Conservation (phyloP, 2,329 filamentous ascomycete genomes). For the Aspergillus sp. region DNA sequence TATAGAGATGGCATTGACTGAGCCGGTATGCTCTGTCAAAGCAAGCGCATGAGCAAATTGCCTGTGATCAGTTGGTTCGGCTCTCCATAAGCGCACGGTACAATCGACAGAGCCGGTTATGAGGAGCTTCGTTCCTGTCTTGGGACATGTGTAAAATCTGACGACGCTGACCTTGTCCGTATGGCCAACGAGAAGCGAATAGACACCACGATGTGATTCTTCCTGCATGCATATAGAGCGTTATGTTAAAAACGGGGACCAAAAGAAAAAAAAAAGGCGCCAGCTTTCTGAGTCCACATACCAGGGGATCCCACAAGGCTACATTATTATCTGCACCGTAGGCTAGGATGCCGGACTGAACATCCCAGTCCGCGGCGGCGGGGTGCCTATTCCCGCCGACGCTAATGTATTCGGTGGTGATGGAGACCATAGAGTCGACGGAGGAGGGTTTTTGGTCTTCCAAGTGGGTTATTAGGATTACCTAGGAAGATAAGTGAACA, state of each 20-base stretch:
- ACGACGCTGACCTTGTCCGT: slow-evolving; percentile 78
- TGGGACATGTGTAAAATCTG: slow-evolving; percentile 65
- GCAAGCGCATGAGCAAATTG: slow-evolving; percentile 49
- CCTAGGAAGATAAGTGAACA: not conserved
- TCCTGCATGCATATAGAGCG: slow-evolving; percentile 36
- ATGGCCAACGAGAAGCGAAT: slow-evolving; percentile 71
- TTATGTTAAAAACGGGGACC: not conserved
- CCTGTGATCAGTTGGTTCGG: slow-evolving; percentile 21
- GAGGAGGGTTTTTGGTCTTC: not conserved
- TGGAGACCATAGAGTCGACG: slow-evolving; percentile 33
- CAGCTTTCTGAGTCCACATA: slow-evolving; percentile 44
- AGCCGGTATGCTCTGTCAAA: slow-evolving; percentile 66
- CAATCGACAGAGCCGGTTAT: slow-evolving; percentile 82
- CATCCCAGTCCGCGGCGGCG: slow-evolving; percentile 84
- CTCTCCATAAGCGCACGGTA: slow-evolving; percentile 64
- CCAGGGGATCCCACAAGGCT: slow-evolving; percentile 80
- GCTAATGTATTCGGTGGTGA: slow-evolving; percentile 59
- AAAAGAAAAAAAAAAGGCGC: not conserved
- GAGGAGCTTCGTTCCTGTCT: slow-evolving; percentile 57
- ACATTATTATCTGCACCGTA: slow-evolving; percentile 89
- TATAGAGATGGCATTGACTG: slow-evolving; percentile 66
- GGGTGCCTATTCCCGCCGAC: slow-evolving; percentile 89
- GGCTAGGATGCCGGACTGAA: slow-evolving; percentile 67
- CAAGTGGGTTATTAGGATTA: not conserved
- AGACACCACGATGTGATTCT: slow-evolving; percentile 57